Percentiles rank a stretch among this genome's conserved stretches.
Conservation (phyloP, 805 yeast genomes). For the Candida methanosorbosa region DNA sequence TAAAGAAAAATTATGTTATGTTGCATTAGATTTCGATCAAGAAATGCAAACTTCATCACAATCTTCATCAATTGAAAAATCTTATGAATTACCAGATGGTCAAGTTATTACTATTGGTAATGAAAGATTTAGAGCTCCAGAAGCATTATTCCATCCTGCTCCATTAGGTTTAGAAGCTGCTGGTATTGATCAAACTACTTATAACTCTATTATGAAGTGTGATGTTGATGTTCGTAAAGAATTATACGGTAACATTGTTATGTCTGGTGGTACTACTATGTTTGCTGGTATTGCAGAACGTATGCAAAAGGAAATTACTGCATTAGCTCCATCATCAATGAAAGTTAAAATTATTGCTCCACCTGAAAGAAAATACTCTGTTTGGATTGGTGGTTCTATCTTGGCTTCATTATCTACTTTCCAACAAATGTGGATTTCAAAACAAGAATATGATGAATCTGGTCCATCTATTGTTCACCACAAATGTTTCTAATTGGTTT, state of each 20-base stretch:
- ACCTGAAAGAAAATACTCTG: constrained; percentile 98
- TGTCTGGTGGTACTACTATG: constrained; percentile 99
- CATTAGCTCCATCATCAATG: constrained; percentile 99
- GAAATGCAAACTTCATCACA: constrained; percentile 99
- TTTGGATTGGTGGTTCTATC: constrained; percentile 99
- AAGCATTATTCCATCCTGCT: constrained; percentile 98
- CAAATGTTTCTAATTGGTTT: constrained; percentile 68
- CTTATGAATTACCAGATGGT: constrained; percentile 99
- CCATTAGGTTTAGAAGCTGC: constrained; percentile 86
- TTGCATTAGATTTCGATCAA: constrained; percentile 98
- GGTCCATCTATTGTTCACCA: constrained; percentile 99
- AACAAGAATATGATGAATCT: constrained; percentile 99
- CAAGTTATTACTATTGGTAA: constrained; percentile 99
- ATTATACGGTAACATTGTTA: constrained; percentile 97
- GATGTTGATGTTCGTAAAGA: constrained; percentile 99
- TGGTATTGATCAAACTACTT: constrained; percentile 98
- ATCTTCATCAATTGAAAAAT: constrained; percentile 96
- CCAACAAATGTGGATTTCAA: constrained; percentile 99
- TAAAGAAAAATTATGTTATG: constrained; percentile 98
- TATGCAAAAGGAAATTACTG: constrained; percentile 99
- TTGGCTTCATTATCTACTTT: constrained; percentile 97
- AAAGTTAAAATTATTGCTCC: constrained; percentile 99
- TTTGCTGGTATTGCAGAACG: constrained; percentile 99
- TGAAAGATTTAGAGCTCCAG: constrained; percentile 99
- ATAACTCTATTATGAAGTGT: constrained; percentile 95